Base-by-base conservation (phyloP, 2,329 filamentous ascomycete species). In the Colletotrichum falcatum region DNA sequence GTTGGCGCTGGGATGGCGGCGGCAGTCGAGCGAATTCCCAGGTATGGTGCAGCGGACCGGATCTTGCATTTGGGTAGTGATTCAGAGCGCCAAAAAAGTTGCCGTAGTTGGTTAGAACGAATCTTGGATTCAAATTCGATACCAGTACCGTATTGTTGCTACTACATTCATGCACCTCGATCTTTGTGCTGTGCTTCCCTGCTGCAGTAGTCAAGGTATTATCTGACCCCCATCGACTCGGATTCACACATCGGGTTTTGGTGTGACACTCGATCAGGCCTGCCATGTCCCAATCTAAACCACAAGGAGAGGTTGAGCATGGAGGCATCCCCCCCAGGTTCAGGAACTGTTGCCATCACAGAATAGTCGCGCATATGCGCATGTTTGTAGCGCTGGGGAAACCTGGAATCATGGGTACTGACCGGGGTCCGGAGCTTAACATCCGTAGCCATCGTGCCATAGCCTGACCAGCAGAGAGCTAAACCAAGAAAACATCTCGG, bases 361-460 rank as follows among this genome's bases (percentile, higher is more conserved):
- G 44, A 46, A n/a, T 46, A 12, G 44, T 5, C 12, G 44, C 14
- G 44, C 20, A 44, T 42, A 20, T 44, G 14, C n/a, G 28, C 14
- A n/a, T 14, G n/a, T 28, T 2, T 0, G n/a, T 33, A 37, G 16
- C 8, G 5, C 30, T 18, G 42, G n/a, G 33, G n/a, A 16, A 49
- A 51, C 5, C 20, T 28, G 44, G n/a, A 28, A 39, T 37, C 23
- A n/a, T 7, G 3, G 30, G 8, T 35, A 7, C 9, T 20, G 51
- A 42, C 58, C 23, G 20, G 49, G 23, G 12, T 63, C 64, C 64
- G 64, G 64, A 67, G 53, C 64, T 67, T 39, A 56, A 30, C n/a
- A 59, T 70, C 68, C 68, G 64, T 23, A 23, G 59, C 14, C 9
- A n/a, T n/a, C n/a, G n/a, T n/a, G n/a, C n/a, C n/a, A n/a, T n/a